phyloP scores from a whole-genome alignment of 768 basidiomycete species.

The Lactifluus hygrophoroides region DNA sequence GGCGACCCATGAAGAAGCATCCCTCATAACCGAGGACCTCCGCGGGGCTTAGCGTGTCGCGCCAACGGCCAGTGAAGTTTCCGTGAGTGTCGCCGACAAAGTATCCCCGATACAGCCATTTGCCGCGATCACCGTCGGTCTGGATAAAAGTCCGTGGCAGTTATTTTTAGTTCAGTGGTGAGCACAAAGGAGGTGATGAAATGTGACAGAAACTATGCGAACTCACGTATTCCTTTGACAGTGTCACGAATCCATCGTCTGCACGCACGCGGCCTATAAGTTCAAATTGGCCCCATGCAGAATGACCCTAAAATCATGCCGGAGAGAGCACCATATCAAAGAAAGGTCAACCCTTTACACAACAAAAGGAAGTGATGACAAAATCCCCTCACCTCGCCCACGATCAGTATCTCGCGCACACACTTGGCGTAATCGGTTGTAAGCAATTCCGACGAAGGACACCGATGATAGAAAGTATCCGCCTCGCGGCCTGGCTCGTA shows the following conservation, averaged over 20 bases:
- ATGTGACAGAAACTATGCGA: background rate
- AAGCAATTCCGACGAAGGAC: conserved; percentile 1
- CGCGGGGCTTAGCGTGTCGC: conserved; percentile 67
- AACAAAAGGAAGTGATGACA: background rate
- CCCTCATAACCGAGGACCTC: conserved; percentile 74
- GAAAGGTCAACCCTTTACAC: background rate
- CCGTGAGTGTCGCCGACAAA: conserved; percentile 62
- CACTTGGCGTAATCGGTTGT: conserved; percentile 20
- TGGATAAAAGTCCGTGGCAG: conserved; percentile 24
- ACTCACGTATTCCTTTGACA: conserved; percentile 79
- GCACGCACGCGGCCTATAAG: conserved; percentile 72
- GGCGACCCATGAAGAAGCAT: conserved; percentile 67
- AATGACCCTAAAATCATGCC: conserved; percentile 55
- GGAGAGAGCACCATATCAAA: background rate
- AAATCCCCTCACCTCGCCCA: conserved; percentile 51
- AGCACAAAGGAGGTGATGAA: background rate
- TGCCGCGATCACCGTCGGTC: conserved; percentile 66
- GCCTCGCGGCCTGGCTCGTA: conserved; percentile 33
- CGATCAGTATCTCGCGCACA: conserved; percentile 56
- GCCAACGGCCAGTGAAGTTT: conserved; percentile 76
- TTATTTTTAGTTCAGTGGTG: conserved; percentile 23
- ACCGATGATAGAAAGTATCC: conserved; percentile 26
- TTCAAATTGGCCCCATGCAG: conserved; percentile 84
- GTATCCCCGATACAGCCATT: conserved; percentile 83
- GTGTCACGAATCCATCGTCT: conserved; percentile 69